phyloP scores from a whole-genome alignment of 176 grass and related monocot genomes.

The Dactylis glomerata region DNA sequence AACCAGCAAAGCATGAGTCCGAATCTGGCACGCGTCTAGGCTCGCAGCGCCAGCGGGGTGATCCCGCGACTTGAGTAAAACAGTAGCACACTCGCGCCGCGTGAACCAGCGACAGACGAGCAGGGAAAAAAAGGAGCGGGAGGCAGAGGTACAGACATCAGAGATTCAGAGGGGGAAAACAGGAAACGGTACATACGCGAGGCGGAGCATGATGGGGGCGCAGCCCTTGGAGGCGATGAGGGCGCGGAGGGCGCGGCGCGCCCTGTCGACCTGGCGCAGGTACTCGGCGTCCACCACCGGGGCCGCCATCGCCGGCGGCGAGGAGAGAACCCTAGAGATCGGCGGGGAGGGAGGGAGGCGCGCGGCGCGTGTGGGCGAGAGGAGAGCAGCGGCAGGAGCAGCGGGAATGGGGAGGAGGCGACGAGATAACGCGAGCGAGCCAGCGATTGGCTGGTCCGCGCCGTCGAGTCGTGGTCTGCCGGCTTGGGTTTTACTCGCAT shows the following conservation, averaged over 20 bases:
- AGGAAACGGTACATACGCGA: constrained; percentile 52
- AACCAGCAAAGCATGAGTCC: neutral
- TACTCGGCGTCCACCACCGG: constrained; percentile 83
- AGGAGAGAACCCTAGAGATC: neutral
- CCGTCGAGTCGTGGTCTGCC: constrained; percentile 13
- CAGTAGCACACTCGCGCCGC: neutral
- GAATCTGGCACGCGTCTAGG: neutral
- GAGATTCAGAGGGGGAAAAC: neutral
- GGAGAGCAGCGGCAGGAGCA: neutral
- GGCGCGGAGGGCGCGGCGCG: constrained; percentile 77
- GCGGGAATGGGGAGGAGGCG: neutral
- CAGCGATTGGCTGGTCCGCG: constrained; percentile 13
- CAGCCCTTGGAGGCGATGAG: constrained; percentile 92
- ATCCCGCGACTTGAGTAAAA: neutral
- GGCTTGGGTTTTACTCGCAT: neutral
- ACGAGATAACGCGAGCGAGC: constrained; percentile 28
- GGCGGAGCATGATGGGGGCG: constrained; percentile 97
- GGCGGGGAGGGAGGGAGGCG: neutral
- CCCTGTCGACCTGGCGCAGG: constrained; percentile 84
- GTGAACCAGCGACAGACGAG: neutral
- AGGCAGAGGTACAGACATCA: too few relatives aligned
- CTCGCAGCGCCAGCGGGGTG: neutral
- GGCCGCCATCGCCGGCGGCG: constrained; percentile 53
- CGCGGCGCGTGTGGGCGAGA: neutral
- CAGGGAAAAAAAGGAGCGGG: neutral